A percentile compares a stretch with the other conserved stretches of the same genome.
phyloP scores from a whole-genome alignment of 2,329 filamentous ascomycete species.

The Pseudocercospora fijiensis region DNA sequence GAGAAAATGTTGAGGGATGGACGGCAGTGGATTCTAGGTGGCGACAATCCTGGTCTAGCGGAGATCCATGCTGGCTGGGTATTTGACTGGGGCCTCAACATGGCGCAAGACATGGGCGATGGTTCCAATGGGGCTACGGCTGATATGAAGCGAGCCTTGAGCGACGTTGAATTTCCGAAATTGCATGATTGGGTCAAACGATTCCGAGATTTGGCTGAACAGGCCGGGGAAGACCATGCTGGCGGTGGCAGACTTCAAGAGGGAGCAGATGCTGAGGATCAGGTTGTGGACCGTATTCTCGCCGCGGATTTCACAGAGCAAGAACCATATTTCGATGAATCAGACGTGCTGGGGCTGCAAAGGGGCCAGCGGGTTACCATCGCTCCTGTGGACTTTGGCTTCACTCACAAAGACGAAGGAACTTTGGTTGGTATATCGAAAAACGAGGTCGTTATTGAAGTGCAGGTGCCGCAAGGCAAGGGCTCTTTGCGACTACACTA shows the following conservation, averaged over 20 bases:
- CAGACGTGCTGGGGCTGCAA: conserved; percentile 19
- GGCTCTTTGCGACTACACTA: conserved; percentile 23
- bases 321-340: conserved; percentile 11
- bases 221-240: conserved; percentile 11
- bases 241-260: conserved; percentile 15
- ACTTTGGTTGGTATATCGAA: conserved; percentile 16
- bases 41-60: conserved; percentile 17
- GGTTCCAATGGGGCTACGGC: conserved; percentile 7
- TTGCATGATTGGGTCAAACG: conserved; percentile 22
- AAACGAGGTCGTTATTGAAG: conserved; percentile 24
- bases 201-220: conserved; percentile 13
- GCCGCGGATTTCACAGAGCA: conserved; percentile 11
- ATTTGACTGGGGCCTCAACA: conserved; percentile 21
- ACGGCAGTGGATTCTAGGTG: conserved; percentile 24
- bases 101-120: conserved; percentile 16
- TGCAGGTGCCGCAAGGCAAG: conserved; percentile 11
- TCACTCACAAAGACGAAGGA: conserved; percentile 24
- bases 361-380: conserved; percentile 19
- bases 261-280: conserved; percentile 18
- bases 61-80: conserved; percentile 28
- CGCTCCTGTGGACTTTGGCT: conserved; percentile 25
- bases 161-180: conserved; percentile 16
- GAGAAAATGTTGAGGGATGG: conserved; percentile 29
- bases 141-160: conserved; percentile 18
- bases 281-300: conserved; percentile 21